Percentiles rank a stretch among this genome's conserved stretches.
Conservation (phyloP, 306 rosid species). For the Cicer cuneatum region DNA sequence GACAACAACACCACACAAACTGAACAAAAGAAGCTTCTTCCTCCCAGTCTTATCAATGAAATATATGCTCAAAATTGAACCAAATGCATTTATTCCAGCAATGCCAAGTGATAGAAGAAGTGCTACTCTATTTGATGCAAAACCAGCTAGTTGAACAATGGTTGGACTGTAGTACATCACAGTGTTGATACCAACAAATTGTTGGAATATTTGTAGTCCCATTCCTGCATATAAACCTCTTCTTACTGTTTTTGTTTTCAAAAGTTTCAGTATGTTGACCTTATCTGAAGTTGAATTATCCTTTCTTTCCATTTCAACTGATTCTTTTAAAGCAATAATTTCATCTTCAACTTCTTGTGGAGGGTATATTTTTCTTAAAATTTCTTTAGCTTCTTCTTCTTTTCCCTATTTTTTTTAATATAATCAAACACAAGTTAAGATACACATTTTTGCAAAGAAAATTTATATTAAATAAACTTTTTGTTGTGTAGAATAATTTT, state of each 20-base stretch:
- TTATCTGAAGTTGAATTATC: slow-evolving; percentile 46
- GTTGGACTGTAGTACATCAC: slow-evolving; percentile 74
- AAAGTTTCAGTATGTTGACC: slow-evolving; percentile 45
- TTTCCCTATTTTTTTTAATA: slow-evolving; percentile 46
- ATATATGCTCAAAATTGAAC: slow-evolving; percentile 65
- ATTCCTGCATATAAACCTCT: slow-evolving; percentile 65
- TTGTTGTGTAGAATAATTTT: too few species aligned
- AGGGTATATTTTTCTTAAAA: slow-evolving; percentile 58
- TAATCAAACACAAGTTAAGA: background rate
- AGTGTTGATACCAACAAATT: slow-evolving; percentile 68
- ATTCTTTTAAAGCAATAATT: slow-evolving; percentile 58
- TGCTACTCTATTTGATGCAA: slow-evolving; percentile 61
- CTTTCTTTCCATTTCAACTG: slow-evolving; percentile 53
- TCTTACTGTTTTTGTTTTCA: slow-evolving; percentile 60
- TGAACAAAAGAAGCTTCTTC: slow-evolving; percentile 54
- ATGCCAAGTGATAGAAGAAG: slow-evolving; percentile 61
- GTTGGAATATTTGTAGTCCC: slow-evolving; percentile 74
- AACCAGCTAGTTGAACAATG: slow-evolving; percentile 67
- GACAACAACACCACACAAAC: slow-evolving; percentile 57
- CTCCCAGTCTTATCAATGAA: slow-evolving; percentile 69
- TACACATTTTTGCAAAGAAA: background rate
- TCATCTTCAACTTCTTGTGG: slow-evolving; percentile 57
- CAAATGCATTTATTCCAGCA: slow-evolving; percentile 62
- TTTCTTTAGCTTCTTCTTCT: slow-evolving; percentile 57
- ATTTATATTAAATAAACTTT: background rate